Evolutionary conservation across 805 yeast genomes (phyloP).

Genomic region (Starmerella riodocensis): DNA sequence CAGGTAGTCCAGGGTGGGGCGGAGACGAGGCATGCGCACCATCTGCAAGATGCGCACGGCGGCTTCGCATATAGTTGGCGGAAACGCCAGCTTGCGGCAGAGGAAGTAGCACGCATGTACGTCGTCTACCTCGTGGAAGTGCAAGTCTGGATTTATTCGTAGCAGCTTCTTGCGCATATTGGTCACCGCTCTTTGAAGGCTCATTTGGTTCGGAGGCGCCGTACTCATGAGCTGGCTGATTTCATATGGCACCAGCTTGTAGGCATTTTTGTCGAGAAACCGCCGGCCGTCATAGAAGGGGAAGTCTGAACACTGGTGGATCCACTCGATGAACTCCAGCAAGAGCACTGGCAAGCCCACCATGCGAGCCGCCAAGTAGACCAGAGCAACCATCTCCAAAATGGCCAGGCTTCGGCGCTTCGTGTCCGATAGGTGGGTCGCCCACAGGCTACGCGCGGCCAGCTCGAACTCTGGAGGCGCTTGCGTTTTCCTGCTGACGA

Average conservation of each 20-base stretch:
- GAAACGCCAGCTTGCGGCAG: constrained; percentile 33
- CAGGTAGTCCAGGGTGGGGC: background rate
- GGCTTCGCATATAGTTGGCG: constrained; percentile 37
- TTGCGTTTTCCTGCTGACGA: constrained; percentile 1
- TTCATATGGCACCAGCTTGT: too few relatives aligned
- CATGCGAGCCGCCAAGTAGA: constrained; percentile 11
- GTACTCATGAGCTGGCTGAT: too few relatives aligned
- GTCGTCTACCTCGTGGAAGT: constrained; percentile 4
- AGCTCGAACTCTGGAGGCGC: constrained; percentile 4
- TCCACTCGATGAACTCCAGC: constrained; percentile 12
- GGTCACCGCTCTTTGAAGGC: too few relatives aligned
- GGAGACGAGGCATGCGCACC: background rate
- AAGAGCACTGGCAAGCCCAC: constrained; percentile 7
- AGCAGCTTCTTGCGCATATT: too few relatives aligned
- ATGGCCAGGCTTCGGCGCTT: constrained; percentile 7
- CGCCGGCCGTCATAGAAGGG: constrained; percentile 10
- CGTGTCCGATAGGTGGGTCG: constrained; percentile 3
- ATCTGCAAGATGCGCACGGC: constrained; percentile 24
- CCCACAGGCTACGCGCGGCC: constrained; percentile 12
- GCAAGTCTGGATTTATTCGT: background rate
- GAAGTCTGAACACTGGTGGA: constrained; percentile 4
- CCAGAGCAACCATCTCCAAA: constrained; percentile 7
- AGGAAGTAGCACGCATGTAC: constrained; percentile 8
- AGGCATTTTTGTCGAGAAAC: constrained; percentile 2
- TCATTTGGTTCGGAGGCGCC: too few relatives aligned